A percentile compares a stretch with the other conserved stretches of the same genome.
Evolutionary conservation across 352 stramenopile genomes (phyloP).

Genomic region (Phytophthora rubi): DNA sequence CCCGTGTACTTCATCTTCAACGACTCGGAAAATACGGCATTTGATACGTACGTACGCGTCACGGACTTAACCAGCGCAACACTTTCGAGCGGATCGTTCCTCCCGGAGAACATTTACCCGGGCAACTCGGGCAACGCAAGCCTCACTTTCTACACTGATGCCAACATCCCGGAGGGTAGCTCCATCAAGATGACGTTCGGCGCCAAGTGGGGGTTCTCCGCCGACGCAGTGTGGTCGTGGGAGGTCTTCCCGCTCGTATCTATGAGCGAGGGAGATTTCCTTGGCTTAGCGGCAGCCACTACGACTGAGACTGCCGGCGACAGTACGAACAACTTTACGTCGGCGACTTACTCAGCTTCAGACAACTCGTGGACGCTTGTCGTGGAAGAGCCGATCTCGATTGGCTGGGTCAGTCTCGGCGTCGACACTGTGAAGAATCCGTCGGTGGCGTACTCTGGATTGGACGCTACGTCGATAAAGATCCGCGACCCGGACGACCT

Average conservation of each 20-base stretch:
- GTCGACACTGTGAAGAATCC: constrained; percentile 83
- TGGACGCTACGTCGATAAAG: constrained; percentile 67
- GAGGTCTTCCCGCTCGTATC: constrained; percentile 35
- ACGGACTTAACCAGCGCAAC: constrained; percentile 48
- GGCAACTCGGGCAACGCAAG: constrained; percentile 81
- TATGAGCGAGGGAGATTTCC: constrained; percentile 18
- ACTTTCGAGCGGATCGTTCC: constrained; percentile 76
- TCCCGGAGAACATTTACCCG: constrained; percentile 87
- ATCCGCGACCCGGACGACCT: constrained; percentile 59
- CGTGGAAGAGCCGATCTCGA: constrained; percentile 58
- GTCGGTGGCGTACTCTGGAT: constrained; percentile 65
- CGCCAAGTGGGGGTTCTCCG: constrained; percentile 68
- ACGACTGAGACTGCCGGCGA: not conserved
- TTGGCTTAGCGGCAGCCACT: constrained; percentile 14
- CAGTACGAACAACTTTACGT: constrained; percentile 38
- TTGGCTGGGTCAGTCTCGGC: constrained; percentile 71
- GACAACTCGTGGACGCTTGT: constrained; percentile 68
- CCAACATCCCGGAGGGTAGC: constrained; percentile 56
- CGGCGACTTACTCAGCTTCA: constrained; percentile 27
- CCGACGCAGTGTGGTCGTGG: constrained; percentile 60
- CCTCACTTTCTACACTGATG: constrained; percentile 79
- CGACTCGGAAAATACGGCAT: constrained; percentile 69
- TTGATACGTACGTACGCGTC: constrained; percentile 72
- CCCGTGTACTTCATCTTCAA: constrained; percentile 84
- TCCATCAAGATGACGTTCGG: constrained; percentile 66